phyloP scores from a whole-genome alignment of 352 stramenopile genomes.

The Globisporangium cylindrosporum region DNA sequence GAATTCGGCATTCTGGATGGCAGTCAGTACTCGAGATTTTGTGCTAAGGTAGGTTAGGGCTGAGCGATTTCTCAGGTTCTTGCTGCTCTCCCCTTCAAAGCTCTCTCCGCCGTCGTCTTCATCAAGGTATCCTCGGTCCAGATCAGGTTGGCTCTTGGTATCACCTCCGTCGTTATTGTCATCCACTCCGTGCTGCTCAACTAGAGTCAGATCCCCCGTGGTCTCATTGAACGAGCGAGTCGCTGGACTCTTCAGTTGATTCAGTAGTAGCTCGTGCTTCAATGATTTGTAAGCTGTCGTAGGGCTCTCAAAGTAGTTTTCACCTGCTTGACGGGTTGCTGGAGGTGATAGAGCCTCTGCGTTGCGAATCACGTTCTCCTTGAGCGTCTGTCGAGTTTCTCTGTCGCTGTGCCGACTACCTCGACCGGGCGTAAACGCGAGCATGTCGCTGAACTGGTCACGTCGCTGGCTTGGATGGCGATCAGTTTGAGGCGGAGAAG shows the following conservation, averaged over 20 bases:
- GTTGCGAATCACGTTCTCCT: slow-evolving; percentile 13
- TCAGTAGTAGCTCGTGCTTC: neutral
- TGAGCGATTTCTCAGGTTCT: neutral
- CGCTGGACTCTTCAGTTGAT: neutral
- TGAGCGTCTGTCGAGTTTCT: slow-evolving; percentile 9
- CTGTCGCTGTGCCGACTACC: neutral
- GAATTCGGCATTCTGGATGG: slow-evolving; percentile 10
- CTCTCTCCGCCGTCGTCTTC: neutral
- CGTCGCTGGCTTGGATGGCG: neutral
- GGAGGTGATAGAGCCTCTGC: neutral
- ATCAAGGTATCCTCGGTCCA: neutral
- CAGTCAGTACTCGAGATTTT: neutral
- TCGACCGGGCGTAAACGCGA: slow-evolving; percentile 17
- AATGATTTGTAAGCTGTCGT: neutral
- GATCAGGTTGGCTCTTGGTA: neutral
- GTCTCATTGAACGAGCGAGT: neutral
- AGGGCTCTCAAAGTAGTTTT: neutral
- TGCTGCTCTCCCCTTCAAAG: neutral
- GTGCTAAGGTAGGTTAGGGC: neutral
- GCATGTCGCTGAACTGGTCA: slow-evolving; percentile 51
- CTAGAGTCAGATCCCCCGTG: slow-evolving; percentile 4
- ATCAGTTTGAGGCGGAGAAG: neutral
- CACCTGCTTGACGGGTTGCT: neutral
- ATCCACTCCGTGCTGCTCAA: neutral
- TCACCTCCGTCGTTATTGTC: neutral